Base-by-base conservation (phyloP, 306 rosid species). In the Rosa chinensis region DNA sequence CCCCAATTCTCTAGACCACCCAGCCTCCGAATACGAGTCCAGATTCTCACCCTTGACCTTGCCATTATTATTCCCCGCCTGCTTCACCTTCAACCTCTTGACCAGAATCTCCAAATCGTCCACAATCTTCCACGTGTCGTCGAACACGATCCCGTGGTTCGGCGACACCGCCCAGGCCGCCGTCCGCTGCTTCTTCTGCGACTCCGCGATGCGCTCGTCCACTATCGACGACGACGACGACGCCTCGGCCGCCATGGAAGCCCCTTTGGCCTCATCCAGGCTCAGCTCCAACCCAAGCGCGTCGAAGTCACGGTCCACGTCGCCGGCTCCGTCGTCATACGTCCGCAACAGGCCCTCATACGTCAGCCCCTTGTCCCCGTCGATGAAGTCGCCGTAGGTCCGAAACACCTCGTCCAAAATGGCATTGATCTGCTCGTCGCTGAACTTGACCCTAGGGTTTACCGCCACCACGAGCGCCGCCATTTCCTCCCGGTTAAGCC, bases 121-220 rank as follows among this genome's bases (percentile, higher is more conserved):
- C 56, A 96, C 97, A 67, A 96, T 91, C 87, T 90, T 96, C 98
- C 98, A 96, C 20, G 98, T 96, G 66, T 96, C 99, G 1, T 96
- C 99, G 20, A 96, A 96, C 32, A 96, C 96, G 72, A 96, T 96
- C 32, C 98, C 99, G 16, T 96, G 98, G 79, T 91, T 90, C 1
- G 98, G 98, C 67, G 98, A 96, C 79, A 93, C 90, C 3, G 99
- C 97, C 99, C 99, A 95, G 2, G 97, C 98, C 0, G 97, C 99
- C 35, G 98, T 93, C 77, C 97, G 85, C 92, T 96, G 99, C 87
- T 96, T 91, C 94, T 95, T 96, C 88, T 93, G 99, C 9, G 98
- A 78, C 77, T 93, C 98, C 45, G 86, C 88, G 1, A 62, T 82
- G 43, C 94, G 88, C 81, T 96, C 99, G 8, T 93, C 96, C 0